phyloP scores from a whole-genome alignment of 2,329 filamentous ascomycete genomes.

The Fusarium tanahbumbuense region DNA sequence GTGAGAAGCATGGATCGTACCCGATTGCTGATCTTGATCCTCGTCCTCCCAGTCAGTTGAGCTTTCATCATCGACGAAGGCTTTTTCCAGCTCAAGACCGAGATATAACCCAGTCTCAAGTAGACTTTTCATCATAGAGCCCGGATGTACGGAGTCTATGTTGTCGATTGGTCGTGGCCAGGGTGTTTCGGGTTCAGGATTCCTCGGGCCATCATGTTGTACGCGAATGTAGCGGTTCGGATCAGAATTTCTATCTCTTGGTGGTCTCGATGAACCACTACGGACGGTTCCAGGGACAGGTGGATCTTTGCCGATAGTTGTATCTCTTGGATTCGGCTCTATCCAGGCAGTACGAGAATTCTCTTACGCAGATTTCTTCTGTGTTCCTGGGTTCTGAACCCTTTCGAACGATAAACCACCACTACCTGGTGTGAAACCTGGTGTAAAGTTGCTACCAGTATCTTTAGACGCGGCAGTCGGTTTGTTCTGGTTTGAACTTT shows the following conservation, averaged over 20 bases:
- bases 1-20: not conserved
- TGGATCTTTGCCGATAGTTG: not conserved
- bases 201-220: not conserved
- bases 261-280: not conserved
- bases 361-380: not conserved
- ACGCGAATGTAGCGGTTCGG: too few species aligned
- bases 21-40: not conserved
- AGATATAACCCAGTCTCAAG: not conserved
- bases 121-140: conserved; percentile 2
- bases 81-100: conserved; percentile 1
- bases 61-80: not conserved
- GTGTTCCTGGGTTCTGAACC: not conserved
- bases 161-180: not conserved
- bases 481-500: not conserved
- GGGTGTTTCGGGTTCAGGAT: not conserved
- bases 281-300: not conserved
- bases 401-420: conserved; percentile 11
- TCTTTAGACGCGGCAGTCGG: not conserved
- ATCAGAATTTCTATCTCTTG: not conserved
- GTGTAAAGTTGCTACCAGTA: not conserved
- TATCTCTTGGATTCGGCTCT: too few species aligned
- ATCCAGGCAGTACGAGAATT: not conserved
- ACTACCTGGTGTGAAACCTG: not conserved
- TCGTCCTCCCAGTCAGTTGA: not conserved
- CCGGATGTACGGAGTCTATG: not conserved